Evolutionary conservation across 2,329 filamentous ascomycete genomes (phyloP).

Genomic region (Paraphaeosphaeria sporulosa): DNA sequence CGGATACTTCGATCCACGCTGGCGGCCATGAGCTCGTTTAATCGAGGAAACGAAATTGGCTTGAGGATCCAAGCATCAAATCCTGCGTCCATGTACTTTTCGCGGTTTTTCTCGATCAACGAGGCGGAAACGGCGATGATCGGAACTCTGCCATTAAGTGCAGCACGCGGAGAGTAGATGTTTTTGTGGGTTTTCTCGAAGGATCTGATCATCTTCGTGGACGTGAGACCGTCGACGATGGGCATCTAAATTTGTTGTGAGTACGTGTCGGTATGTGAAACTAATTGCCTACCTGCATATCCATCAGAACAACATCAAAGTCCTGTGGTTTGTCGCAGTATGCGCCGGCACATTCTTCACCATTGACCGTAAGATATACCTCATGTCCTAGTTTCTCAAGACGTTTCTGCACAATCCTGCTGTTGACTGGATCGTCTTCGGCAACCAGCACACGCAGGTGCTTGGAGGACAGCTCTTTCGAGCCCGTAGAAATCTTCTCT

Average conservation of each 20-base stretch:
- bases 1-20: constrained; percentile 69
- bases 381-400: constrained; percentile 78
- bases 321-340: constrained; percentile 68
- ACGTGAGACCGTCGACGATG: constrained; percentile 83
- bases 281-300: constrained; percentile 76
- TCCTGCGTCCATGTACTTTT: constrained; percentile 76
- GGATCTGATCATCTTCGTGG: constrained; percentile 82
- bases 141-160: constrained; percentile 71
- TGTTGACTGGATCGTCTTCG: constrained; percentile 89
- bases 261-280: neutral
- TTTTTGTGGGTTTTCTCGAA: constrained; percentile 66
- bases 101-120: constrained; percentile 72
- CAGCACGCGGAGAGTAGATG: constrained; percentile 66
- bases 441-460: constrained; percentile 76
- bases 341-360: constrained; percentile 79
- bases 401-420: constrained; percentile 79
- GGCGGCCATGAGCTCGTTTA: constrained; percentile 73
- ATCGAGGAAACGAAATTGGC: constrained; percentile 80
- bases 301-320: constrained; percentile 88
- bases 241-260: constrained; percentile 74
- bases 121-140: constrained; percentile 90
- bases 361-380: constrained; percentile 78
- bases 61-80: constrained; percentile 94
- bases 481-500: constrained; percentile 14
- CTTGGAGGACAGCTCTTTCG: constrained; percentile 40